Base-by-base conservation (phyloP, 371 early-diverging fungal species). In the Mortierella sp. region DNA sequence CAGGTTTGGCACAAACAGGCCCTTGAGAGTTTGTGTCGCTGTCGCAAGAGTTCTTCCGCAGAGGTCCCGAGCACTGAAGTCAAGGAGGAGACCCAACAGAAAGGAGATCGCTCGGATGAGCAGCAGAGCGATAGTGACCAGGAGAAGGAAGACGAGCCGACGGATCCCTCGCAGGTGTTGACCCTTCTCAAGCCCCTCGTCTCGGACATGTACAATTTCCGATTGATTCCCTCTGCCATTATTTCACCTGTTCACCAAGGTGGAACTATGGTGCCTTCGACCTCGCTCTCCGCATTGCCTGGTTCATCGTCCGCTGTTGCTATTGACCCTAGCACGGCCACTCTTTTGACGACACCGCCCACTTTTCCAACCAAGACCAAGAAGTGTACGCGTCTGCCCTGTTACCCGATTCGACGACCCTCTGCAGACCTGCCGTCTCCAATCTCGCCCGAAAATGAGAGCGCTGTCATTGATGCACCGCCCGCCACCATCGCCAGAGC, bases 151-250 rank as follows among this genome's bases (percentile, higher is more conserved):
- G 71, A 67, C 2, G 71, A 77, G 9, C 50, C 43, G 16, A 63
- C 75, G 1, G 75, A 78, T 6, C 69, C 69, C 19, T 69, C 61
- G 14, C 76, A 78, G 44, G 70, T 78, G 14, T 44, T 83, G 76
- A 78, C 83, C 2, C n/a, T 75, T 44, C 41, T 83, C 16, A 64
- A 66, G 14, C 83, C 83, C 6, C 55, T 83, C 34, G 83, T 78
- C 44, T 78, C 83, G 11, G 83, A 83, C 64, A 75, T 83, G 83
- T 83, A 78, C 70, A 83, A 39, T 53, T 78, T 83, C 43, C 68
- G 79, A 11, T 74, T 81, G 66, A 87, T 86, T 22, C 86, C 85
- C n/a, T 79, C 79, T n/a, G 69, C 50, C 14, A 55, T 63, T 61
- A 34, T 40, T 6, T 26, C 37, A 22, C 48, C 63, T 26, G 29